phyloP scores from a whole-genome alignment of 441 rosid species.

The Lepidium campestre region DNA sequence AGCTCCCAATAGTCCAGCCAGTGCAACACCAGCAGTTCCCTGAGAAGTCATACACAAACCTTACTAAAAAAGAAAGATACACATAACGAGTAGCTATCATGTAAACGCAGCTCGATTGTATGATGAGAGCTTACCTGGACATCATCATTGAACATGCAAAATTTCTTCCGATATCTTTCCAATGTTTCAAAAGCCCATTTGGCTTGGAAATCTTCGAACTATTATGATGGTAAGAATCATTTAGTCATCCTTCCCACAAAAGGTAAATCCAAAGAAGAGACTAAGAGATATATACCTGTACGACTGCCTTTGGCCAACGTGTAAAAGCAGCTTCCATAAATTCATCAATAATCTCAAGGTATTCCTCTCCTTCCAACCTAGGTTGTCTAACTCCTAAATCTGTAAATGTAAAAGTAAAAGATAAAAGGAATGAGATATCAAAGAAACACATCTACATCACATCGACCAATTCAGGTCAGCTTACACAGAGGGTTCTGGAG shows the following conservation, averaged over 20 bases:
- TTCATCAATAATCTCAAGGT: constrained; percentile 82
- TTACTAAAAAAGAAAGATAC: not conserved
- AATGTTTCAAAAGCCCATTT: constrained; percentile 98
- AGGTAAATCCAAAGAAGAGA: constrained; percentile 17
- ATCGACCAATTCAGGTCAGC: constrained; percentile 29
- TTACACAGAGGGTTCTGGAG: constrained; percentile 87
- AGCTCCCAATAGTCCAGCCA: constrained; percentile 93
- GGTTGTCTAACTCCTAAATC: constrained; percentile 91
- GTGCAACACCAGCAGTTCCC: constrained; percentile 99
- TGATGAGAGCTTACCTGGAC: constrained; percentile 56
- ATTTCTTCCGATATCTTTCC: constrained; percentile 76
- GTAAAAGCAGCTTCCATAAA: constrained; percentile 91
- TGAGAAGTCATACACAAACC: constrained; percentile 21
- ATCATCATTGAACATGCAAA: constrained; percentile 99
- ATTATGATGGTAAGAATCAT: constrained; percentile 21
- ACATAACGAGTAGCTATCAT: not conserved
- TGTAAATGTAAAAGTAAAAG: constrained; percentile 33
- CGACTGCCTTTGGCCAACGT: constrained; percentile 97
- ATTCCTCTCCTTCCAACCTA: constrained; percentile 93
- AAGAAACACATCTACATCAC: constrained; percentile 16
- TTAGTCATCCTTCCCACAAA: constrained; percentile 22
- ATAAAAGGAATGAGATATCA: constrained; percentile 13
- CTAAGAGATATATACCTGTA: constrained; percentile 55
- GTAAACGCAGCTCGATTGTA: constrained; percentile 14
- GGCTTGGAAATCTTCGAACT: constrained; percentile 98